phyloP scores from a whole-genome alignment of 805 yeast genomes.

The Groenewaldozyma tartarivorans region DNA sequence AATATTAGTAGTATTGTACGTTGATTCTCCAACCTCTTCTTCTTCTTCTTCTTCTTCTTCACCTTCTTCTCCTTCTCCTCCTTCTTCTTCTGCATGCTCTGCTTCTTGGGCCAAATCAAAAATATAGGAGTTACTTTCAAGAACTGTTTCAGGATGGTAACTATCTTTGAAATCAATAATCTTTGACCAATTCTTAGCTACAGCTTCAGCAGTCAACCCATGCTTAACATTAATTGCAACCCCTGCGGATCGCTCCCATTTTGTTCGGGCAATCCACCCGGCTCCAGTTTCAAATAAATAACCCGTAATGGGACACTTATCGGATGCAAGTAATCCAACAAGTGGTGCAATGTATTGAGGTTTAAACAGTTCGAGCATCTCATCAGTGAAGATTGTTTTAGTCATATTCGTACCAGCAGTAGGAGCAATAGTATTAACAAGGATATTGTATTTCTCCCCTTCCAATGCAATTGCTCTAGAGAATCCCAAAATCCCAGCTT shows the following conservation, averaged over 20 bases:
- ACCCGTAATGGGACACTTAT: constrained; percentile 64
- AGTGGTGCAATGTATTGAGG: constrained; percentile 89
- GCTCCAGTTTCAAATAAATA: constrained; percentile 88
- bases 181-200: constrained; percentile 56
- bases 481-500: constrained; percentile 78
- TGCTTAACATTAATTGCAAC: constrained; percentile 41
- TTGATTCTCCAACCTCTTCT: constrained; percentile 40
- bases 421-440: constrained; percentile 82
- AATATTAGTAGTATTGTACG: constrained; percentile 57
- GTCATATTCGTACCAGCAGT: constrained; percentile 99
- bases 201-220: constrained; percentile 54
- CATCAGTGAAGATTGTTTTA: constrained; percentile 67
- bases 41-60: constrained; percentile 37
- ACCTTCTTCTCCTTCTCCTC: constrained; percentile 34
- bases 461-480: constrained; percentile 83
- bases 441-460: constrained; percentile 70
- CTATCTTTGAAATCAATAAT: constrained; percentile 55
- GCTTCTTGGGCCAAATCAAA: constrained; percentile 39
- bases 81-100: constrained; percentile 33
- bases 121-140: constrained; percentile 75
- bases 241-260: constrained; percentile 93
- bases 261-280: constrained; percentile 90
- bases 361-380: constrained; percentile 73
- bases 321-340: constrained; percentile 69
- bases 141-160: constrained; percentile 49